phyloP scores from a whole-genome alignment of 176 grass and related monocot genomes.

The Triticum dicoccoides region DNA sequence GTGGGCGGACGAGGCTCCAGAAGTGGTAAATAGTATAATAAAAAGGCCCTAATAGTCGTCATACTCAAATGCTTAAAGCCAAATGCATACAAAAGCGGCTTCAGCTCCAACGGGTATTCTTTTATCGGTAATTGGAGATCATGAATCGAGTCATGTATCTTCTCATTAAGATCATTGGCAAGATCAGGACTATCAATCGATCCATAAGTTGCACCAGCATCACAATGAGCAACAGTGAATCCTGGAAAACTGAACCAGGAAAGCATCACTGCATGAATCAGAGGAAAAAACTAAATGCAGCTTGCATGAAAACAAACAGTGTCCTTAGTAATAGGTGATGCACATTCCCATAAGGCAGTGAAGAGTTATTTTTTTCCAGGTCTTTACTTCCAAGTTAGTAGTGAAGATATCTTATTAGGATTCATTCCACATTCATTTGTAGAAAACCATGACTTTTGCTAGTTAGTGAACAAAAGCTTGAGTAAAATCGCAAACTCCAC shows the following conservation, averaged over 20 bases:
- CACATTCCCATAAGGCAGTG: background rate
- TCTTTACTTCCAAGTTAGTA: background rate
- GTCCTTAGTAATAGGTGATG: background rate
- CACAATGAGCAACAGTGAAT: conserved; percentile 75
- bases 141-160: conserved; percentile 26
- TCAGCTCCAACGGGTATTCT: conserved; percentile 77
- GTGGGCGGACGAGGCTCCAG: conserved; percentile 54
- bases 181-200: conserved; percentile 29
- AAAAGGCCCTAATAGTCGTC: conserved; percentile 87
- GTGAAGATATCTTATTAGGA: background rate
- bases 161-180: conserved; percentile 36
- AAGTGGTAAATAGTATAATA: conserved; percentile 92
- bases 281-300: background rate
- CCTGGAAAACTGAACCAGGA: conserved; percentile 55
- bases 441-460: background rate
- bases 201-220: conserved; percentile 60
- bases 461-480: background rate
- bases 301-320: background rate
- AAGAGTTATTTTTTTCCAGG: background rate
- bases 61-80: conserved; percentile 63
- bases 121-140: conserved; percentile 31
- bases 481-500: background rate
- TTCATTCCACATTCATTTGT: background rate
- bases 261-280: background rate
- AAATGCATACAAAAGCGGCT: conserved; percentile 83